phyloP scores from a whole-genome alignment of 2,329 filamentous ascomycete genomes.

The Apiospora hydei region DNA sequence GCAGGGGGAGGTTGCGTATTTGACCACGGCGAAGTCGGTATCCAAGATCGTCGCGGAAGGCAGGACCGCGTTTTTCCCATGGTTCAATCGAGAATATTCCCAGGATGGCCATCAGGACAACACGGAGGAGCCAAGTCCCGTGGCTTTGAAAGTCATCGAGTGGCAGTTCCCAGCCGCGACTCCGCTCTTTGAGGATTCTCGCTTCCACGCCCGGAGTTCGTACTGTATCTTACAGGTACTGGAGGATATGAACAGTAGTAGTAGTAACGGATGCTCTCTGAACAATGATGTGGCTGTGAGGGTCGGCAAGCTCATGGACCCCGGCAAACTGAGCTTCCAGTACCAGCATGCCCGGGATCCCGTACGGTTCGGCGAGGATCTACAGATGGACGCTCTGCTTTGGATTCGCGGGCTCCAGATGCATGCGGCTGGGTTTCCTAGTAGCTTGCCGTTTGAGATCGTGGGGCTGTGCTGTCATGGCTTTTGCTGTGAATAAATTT shows the following conservation, averaged over 20 bases:
- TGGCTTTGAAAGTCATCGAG: background rate
- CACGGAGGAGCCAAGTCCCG: background rate
- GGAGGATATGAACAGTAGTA: background rate
- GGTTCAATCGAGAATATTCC: background rate
- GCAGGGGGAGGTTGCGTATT: background rate
- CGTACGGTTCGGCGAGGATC: slow-evolving; percentile 23
- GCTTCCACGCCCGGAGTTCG: background rate
- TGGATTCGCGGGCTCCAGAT: slow-evolving; percentile 26
- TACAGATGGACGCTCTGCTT: slow-evolving; percentile 27
- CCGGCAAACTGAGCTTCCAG: slow-evolving; percentile 17
- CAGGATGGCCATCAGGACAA: too few relatives aligned
- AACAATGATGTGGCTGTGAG: slow-evolving; percentile 9
- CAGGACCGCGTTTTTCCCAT: slow-evolving; percentile 25
- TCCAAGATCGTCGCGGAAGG: background rate
- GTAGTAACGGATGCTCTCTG: background rate
- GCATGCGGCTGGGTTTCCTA: slow-evolving; percentile 27
- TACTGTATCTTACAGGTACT: slow-evolving; percentile 21
- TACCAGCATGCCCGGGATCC: slow-evolving; percentile 23
- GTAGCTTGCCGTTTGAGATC: slow-evolving; percentile 28
- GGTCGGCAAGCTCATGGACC: slow-evolving; percentile 19
- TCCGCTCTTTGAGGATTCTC: background rate
- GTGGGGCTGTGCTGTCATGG: slow-evolving; percentile 28
- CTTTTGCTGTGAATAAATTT: slow-evolving; percentile 15
- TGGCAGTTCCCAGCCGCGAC: slow-evolving; percentile 12
- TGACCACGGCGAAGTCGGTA: background rate